Base-by-base conservation (phyloP, 495 filamentous ascomycete genomes). In the Penicillium coffeae region DNA sequence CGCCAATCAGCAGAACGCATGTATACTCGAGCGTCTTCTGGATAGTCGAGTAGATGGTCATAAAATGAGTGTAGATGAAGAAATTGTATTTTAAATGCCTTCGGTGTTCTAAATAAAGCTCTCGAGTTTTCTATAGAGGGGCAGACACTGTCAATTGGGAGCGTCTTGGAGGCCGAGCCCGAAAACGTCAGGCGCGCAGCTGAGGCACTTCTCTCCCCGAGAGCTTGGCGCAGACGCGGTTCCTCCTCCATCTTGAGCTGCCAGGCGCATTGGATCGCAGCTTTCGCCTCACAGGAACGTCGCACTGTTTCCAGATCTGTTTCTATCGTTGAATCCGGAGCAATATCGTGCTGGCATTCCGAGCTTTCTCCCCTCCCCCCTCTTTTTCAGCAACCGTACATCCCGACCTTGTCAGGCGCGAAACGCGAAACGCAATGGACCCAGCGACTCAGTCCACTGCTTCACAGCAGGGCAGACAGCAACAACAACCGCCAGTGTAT, bases 401-500 rank as follows among this genome's bases (percentile, higher is more conserved):
- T 32, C 25, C 21, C 21, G 33, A 33, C 27, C 15, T 37, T 8
- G 34, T 44, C 33, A 30, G 30, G 43, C 45, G 45, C 52, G 37
- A 45, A 44, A 52, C 49, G 47, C 53, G 21, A 21, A 41, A 30
- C 50, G 56, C 21, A 47, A 86, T 86, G 83, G 82, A 86, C 42
- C 75, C 75, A 50, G 60, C 78, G 38, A 62, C 77, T 38, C 72
- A 79, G 53, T 72, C 64, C 52, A 59, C 77, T 47, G 75, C 73
- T 27, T 76, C 77, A 49, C 79, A 78, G 58, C 80, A 82, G 62
- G 71, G 67, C 53, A 72, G 77, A 55, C 80, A 78, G 60, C 71
- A 47, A 32, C 55, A 61, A 27, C 57, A 51, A 33, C 45, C 52
- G 37, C 56, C 85, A 42, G 72, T 81, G 10, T 96, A 96, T 69